phyloP scores from a whole-genome alignment of 148 eudicot species.

The Chenopodium album region DNA sequence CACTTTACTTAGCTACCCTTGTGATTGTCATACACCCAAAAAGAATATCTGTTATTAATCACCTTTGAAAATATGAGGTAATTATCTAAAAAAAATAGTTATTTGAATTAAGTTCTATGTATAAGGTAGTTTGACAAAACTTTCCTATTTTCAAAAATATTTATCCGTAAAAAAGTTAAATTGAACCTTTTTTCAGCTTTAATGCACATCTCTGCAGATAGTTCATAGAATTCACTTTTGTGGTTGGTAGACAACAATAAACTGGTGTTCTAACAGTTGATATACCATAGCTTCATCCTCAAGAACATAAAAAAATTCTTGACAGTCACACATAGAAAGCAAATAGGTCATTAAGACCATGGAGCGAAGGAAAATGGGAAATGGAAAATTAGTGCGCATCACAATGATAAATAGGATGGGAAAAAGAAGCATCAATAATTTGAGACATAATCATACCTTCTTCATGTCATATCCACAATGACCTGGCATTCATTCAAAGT shows the following conservation, averaged over 20 bases:
- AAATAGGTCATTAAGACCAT: background rate
- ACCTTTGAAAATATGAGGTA: too few species aligned
- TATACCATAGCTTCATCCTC: background rate
- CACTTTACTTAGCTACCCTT: background rate
- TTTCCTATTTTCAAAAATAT: too few species aligned
- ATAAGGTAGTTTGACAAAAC: too few species aligned
- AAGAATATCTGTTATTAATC: background rate
- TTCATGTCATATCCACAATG: conserved; percentile 39
- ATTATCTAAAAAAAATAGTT: too few species aligned
- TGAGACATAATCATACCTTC: conserved; percentile 35
- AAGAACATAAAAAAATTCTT: background rate
- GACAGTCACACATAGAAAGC: background rate
- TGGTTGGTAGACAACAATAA: too few species aligned
- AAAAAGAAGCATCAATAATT: background rate
- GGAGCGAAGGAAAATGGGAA: background rate
- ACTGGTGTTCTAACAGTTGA: background rate
- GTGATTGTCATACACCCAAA: background rate
- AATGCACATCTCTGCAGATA: background rate
- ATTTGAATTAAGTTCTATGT: too few species aligned
- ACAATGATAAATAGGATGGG: background rate
- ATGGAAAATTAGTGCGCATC: background rate
- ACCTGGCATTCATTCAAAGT: conserved; percentile 30
- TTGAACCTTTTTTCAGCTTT: background rate
- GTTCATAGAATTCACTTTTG: background rate
- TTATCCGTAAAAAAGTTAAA: too few species aligned